Evolutionary conservation across 768 basidiomycete species (phyloP).

Genomic region (Boletus edulis): DNA sequence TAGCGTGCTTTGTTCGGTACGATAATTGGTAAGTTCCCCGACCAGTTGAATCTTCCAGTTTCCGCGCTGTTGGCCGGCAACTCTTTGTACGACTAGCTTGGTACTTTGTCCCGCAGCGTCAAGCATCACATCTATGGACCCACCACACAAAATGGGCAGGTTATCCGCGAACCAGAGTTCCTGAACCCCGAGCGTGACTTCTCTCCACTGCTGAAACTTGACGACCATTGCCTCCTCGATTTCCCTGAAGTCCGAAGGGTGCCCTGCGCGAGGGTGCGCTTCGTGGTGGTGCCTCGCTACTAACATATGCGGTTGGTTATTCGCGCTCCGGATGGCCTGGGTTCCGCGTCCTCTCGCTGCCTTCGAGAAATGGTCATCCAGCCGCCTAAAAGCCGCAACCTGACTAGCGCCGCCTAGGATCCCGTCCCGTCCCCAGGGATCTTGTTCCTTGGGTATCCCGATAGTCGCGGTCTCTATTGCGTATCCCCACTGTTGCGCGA

Average conservation of each 20-base stretch:
- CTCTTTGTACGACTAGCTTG: slow-evolving; percentile 22
- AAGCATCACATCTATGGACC: slow-evolving; percentile 30
- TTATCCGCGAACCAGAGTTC: slow-evolving; percentile 48
- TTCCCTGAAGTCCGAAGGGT: slow-evolving; percentile 40
- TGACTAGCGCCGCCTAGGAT: slow-evolving; percentile 65
- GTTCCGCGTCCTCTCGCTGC: slow-evolving; percentile 25
- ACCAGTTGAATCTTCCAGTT: slow-evolving; percentile 33
- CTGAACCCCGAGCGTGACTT: slow-evolving; percentile 42
- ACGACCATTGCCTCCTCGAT: slow-evolving; percentile 50
- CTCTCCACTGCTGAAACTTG: slow-evolving; percentile 54
- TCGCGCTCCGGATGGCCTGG: slow-evolving; percentile 4
- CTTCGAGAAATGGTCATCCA: slow-evolving; percentile 36
- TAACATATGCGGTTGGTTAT: slow-evolving; percentile 41
- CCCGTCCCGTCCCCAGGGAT: slow-evolving; percentile 72
- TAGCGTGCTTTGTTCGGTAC: slow-evolving; percentile 3
- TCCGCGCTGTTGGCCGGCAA: slow-evolving; percentile 14
- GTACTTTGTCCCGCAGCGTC: slow-evolving; percentile 22
- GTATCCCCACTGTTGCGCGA: slow-evolving; percentile 72
- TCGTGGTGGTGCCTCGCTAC: slow-evolving; percentile 47
- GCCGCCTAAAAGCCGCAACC: slow-evolving; percentile 59
- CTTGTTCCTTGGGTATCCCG: slow-evolving; percentile 55
- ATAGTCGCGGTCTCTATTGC: slow-evolving; percentile 56
- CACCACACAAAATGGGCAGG: slow-evolving; percentile 34
- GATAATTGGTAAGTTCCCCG: slow-evolving; percentile 14
- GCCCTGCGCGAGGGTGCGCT: slow-evolving; percentile 47